Percentiles rank a stretch among this genome's conserved stretches.
Conservation (phyloP, 2,329 filamentous ascomycete species). For the Ophiocordyceps camponoti-floridani region DNA sequence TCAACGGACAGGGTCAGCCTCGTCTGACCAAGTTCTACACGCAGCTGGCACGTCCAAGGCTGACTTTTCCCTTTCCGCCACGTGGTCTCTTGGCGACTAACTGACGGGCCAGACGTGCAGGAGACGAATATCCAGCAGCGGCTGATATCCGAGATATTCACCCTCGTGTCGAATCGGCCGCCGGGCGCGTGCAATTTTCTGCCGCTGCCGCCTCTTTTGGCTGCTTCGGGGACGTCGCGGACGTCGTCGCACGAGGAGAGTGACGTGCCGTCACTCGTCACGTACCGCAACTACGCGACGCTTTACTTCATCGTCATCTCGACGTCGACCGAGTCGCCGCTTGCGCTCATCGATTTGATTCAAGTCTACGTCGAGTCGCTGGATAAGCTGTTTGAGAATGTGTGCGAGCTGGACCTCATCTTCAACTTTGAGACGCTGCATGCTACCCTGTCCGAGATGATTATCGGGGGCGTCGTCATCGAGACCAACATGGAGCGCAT, state of each 20-base stretch:
- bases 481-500: conserved; percentile 84
- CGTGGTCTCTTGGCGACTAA: not conserved
- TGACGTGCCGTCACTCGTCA: conserved; percentile 86
- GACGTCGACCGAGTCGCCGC: conserved; percentile 86
- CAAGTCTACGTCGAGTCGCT: conserved; percentile 96
- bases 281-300: conserved; percentile 94
- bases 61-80: not conserved
- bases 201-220: conserved; percentile 51
- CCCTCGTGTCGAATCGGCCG: conserved; percentile 80
- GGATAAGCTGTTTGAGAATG: conserved; percentile 91
- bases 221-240: conserved; percentile 42
- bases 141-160: conserved; percentile 93
- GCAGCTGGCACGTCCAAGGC: conserved; percentile 47
- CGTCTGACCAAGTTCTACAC: conserved; percentile 98
- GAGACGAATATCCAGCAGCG: conserved; percentile 95
- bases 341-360: conserved; percentile 89
- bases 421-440: conserved; percentile 98
- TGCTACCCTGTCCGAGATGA: conserved; percentile 80
- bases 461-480: conserved; percentile 84
- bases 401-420: conserved; percentile 94
- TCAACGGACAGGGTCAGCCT: conserved; percentile 95
- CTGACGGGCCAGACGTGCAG: conserved; percentile 24
- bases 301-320: conserved; percentile 98
- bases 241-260: conserved; percentile 54
- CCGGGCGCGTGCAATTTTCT: conserved; percentile 95